Conservation (phyloP, 805 yeast genomes). For the Millerago galiae region DNA sequence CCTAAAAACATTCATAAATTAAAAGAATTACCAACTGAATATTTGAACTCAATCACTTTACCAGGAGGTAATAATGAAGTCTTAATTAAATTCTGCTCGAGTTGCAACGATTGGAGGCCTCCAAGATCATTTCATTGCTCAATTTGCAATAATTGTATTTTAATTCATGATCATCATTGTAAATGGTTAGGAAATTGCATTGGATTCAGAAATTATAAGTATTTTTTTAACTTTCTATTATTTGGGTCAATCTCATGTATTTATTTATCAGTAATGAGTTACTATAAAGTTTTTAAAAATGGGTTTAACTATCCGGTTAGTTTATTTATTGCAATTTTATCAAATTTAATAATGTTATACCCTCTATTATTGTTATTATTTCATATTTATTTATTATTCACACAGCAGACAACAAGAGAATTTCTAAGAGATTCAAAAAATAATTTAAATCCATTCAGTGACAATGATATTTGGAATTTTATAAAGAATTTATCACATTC, state of each 20-base stretch:
- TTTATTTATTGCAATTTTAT: slow-evolving; percentile 47
- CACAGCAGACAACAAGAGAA: slow-evolving; percentile 69
- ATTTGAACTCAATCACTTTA: slow-evolving; percentile 40
- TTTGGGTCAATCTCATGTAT: slow-evolving; percentile 28
- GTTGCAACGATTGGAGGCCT: slow-evolving; percentile 71
- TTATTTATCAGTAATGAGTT: slow-evolving; percentile 25
- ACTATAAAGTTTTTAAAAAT: slow-evolving; percentile 26
- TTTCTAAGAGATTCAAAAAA: slow-evolving; percentile 41
- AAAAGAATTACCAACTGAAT: slow-evolving; percentile 47
- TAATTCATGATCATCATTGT: slow-evolving; percentile 33
- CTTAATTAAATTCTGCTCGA: slow-evolving; percentile 48
- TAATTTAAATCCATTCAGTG: slow-evolving; percentile 30
- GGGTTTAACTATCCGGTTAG: slow-evolving; percentile 30
- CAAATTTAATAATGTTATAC: slow-evolving; percentile 41
- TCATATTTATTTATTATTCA: slow-evolving; percentile 49
- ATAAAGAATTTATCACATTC: slow-evolving; percentile 29
- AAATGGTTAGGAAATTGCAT: slow-evolving; percentile 67
- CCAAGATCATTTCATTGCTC: slow-evolving; percentile 74
- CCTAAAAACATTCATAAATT: slow-evolving; percentile 59
- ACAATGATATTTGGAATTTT: slow-evolving; percentile 27
- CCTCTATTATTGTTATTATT: slow-evolving; percentile 47
- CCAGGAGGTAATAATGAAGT: slow-evolving; percentile 34
- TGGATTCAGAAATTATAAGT: slow-evolving; percentile 65
- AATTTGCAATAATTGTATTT: slow-evolving; percentile 57
- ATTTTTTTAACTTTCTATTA: slow-evolving; percentile 47